Conservation (phyloP, 202 grass and related monocot genomes). For the Schoenoplectus tabernaemontani region DNA sequence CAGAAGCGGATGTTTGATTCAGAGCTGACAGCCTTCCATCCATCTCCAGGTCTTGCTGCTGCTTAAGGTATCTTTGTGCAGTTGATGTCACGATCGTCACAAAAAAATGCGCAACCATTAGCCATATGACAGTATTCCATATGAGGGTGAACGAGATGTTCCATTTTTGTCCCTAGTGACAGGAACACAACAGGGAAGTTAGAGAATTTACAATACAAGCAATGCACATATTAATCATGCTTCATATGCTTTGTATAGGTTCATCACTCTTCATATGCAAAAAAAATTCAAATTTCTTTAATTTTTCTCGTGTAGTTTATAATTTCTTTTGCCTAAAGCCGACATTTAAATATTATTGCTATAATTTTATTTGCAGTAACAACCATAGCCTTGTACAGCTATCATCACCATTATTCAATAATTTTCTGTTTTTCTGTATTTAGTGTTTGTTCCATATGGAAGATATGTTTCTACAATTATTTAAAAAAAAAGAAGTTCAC, state of each 20-base stretch:
- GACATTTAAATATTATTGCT: background rate
- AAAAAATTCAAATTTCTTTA: background rate
- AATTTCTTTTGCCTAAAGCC: background rate
- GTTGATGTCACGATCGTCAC: conserved; percentile 74
- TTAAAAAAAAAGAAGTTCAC: background rate
- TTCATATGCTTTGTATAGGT: no score
- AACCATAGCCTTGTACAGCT: background rate
- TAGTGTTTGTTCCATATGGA: background rate
- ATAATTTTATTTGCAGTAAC: background rate
- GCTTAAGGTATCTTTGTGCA: conserved; percentile 68
- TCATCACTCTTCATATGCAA: background rate
- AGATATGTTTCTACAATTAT: background rate
- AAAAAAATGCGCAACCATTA: conserved; percentile 78
- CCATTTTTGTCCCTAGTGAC: conserved; percentile 57
- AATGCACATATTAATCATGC: background rate
- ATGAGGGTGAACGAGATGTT: conserved; percentile 76
- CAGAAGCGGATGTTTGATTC: background rate
- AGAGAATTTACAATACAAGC: background rate
- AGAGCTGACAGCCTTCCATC: background rate
- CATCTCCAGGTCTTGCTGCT: conserved; percentile 72
- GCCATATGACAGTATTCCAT: conserved; percentile 81
- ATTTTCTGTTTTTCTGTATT: background rate
- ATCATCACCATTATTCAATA: background rate
- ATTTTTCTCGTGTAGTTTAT: background rate
- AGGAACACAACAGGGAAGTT: background rate